Conservation (phyloP, 2,329 filamentous ascomycete species). For the Ceratocystis cacaofunesta region DNA sequence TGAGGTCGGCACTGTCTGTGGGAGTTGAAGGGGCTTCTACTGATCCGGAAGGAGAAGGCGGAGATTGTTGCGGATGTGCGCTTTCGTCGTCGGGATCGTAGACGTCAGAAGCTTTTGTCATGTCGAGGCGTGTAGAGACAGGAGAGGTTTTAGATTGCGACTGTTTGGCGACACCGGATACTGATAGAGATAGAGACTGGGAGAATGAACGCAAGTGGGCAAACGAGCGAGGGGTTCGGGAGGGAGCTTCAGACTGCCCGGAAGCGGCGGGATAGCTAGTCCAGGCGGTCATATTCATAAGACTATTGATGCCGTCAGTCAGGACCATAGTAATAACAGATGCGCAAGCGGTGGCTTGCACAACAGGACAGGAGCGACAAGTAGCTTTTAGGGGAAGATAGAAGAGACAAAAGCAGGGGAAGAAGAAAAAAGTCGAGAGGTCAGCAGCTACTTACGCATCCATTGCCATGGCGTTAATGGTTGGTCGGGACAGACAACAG, state of each 20-base stretch:
- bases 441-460: background rate
- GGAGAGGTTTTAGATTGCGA: constrained; percentile 5
- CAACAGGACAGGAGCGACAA: background rate
- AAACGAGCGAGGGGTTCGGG: constrained; percentile 12
- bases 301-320: constrained; percentile 26
- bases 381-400: too few species aligned
- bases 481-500: too few species aligned
- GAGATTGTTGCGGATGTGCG: constrained; percentile 7
- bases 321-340: constrained; percentile 7
- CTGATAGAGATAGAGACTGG: constrained; percentile 12
- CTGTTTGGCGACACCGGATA: background rate
- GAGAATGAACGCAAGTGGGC: constrained; percentile 14
- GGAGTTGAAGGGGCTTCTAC: constrained; percentile 21
- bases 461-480: background rate
- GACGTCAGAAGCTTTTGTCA: constrained; percentile 13
- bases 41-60: constrained; percentile 6
- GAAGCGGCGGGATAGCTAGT: constrained; percentile 27
- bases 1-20: constrained; percentile 46
- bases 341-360: background rate
- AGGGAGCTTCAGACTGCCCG: constrained; percentile 11
- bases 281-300: constrained; percentile 40
- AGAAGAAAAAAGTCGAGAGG: background rate
- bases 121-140: constrained; percentile 6
- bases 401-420: background rate
- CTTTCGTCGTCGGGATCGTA: constrained; percentile 16